A percentile compares a stretch with the other conserved stretches of the same genome.
Conservation (phyloP, 495 filamentous ascomycete genomes). For the Penicillium psychrofluorescens region DNA sequence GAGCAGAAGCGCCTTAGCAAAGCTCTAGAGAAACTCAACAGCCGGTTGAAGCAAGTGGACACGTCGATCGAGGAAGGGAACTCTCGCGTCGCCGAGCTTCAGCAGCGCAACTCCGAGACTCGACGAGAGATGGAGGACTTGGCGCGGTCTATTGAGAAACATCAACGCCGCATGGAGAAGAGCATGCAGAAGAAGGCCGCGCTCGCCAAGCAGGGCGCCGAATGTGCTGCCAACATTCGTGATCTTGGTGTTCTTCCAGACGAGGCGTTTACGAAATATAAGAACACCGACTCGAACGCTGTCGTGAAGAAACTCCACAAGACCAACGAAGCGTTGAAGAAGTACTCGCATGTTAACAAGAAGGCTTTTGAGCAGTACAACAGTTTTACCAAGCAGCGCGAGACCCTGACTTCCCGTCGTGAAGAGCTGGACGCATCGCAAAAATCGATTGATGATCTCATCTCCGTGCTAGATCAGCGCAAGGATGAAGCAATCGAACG, state of each 20-base stretch:
- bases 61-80: constrained; percentile 59
- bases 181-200: constrained; percentile 79
- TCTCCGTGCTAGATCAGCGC: constrained; percentile 79
- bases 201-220: constrained; percentile 64
- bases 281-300: constrained; percentile 66
- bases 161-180: constrained; percentile 88
- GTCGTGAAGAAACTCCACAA: constrained; percentile 85
- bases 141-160: constrained; percentile 71
- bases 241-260: constrained; percentile 91
- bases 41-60: constrained; percentile 66
- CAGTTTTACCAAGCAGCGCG: constrained; percentile 87
- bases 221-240: constrained; percentile 80
- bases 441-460: constrained; percentile 80
- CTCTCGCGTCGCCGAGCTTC: constrained; percentile 49
- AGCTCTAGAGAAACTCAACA: constrained; percentile 52
- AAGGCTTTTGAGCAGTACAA: constrained; percentile 99
- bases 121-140: constrained; percentile 67
- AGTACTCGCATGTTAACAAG: constrained; percentile 97
- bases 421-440: constrained; percentile 80
- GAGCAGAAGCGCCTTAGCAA: constrained; percentile 73
- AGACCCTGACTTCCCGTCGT: constrained; percentile 70
- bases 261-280: constrained; percentile 87
- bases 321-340: constrained; percentile 88
- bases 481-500: constrained; percentile 93
- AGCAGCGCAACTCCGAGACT: constrained; percentile 57